A percentile compares a stretch with the other conserved stretches of the same genome.
These are phyloP conservation scores for Theobroma cacao DNA, from an alignment of 345 rosid genomes.

Conservation along the genomic window DNA sequence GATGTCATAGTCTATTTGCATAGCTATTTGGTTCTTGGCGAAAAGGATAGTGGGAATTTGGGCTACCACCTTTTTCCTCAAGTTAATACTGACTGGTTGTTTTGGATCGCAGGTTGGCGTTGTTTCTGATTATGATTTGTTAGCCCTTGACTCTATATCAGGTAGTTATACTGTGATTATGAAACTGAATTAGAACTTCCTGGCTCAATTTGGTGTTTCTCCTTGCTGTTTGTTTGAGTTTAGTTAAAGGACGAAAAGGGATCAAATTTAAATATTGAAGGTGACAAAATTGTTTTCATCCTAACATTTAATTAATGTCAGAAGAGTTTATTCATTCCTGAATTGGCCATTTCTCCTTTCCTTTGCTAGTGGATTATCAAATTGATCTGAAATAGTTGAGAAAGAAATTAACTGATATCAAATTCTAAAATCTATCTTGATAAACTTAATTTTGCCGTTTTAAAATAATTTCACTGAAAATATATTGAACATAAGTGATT, in stretches of 20 bases:
- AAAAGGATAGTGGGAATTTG: background rate
- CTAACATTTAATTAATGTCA: background rate
- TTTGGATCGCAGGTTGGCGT: slow-evolving; percentile 76
- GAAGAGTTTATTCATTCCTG: background rate
- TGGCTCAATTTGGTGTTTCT: background rate
- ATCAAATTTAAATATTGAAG: background rate
- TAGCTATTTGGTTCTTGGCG: background rate
- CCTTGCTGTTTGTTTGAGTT: background rate
- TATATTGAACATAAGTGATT: background rate
- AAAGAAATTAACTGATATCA: background rate
- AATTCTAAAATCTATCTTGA: too few relatives aligned
- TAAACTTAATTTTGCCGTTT: background rate
- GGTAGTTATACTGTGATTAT: slow-evolving; percentile 36
- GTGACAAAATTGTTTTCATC: background rate
- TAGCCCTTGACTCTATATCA: slow-evolving; percentile 86
- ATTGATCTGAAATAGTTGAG: background rate
- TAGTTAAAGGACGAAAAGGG: background rate
- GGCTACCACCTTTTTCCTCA: background rate
- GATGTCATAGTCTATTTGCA: background rate
- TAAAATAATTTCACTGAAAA: background rate
- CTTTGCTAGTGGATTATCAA: background rate
- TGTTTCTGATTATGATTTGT: slow-evolving; percentile 92
- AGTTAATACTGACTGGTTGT: background rate
- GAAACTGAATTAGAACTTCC: background rate
- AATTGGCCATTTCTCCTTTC: background rate